Evolutionary conservation across 116 monocot species (phyloP), one percentile per base, ranked within the genome.

Genomic region (Zostera marina): DNA sequence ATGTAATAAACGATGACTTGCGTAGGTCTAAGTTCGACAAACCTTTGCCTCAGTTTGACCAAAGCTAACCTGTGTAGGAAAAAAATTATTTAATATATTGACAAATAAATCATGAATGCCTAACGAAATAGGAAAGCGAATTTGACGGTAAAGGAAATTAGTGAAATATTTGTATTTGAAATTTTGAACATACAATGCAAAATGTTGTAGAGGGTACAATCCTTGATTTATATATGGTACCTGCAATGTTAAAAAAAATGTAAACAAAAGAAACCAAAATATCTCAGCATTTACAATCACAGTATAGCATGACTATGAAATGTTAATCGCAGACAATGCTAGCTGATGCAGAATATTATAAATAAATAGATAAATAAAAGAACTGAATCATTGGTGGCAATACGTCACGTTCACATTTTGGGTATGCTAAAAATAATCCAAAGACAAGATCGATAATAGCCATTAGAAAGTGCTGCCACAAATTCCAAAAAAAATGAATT

Each of bases 1-100:
- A 32, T 32, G 32, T 32, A 5, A 32, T 32, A 32, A 32, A 32
- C 5, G 32, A 32, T 32, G 32, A 5, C 32, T 32, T 32, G 32
- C 5, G 5, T 32, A 32, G 32, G 2, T 32, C 32, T 32, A 32
- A 32, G 4, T 32, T 32, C 32, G 64, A 77, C 75, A 75, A 68
- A 93, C 93, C 88, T 93, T 93, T 72, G 93, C 88, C 77, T 93
- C 93, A 62, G 84, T 70, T 71, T 87, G 93, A 62, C 88, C 88
- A 54, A 93, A 76, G 60, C 77, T 88, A 66, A 93, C 93, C 93
- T 93, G 79, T 69, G 77, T 52, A 71, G 15, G 41, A 58, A 62
- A 53, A 69, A 1, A 53, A n/a, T 54, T 13, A 13, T 44, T 65
- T 9, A 16, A 41, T 22, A 42, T 20, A 60, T 9, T 16, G 22